Base-by-base conservation (phyloP, 768 basidiomycete species). In the Termitomyces sp. region DNA sequence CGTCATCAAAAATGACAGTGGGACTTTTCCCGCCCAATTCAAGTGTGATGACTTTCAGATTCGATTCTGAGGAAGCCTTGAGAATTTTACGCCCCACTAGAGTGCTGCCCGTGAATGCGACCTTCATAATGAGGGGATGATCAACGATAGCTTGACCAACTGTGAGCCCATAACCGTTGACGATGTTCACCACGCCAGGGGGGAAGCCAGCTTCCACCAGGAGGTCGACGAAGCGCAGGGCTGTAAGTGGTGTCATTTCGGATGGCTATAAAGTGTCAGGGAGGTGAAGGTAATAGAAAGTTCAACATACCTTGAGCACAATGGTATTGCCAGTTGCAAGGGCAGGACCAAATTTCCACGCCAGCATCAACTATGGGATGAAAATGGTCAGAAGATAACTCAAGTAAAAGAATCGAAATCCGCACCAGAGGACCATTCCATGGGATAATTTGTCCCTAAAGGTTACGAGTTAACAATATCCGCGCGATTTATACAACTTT, bases 51-150 rank as follows among this genome's bases (percentile, higher is more conserved):
- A 82, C 82, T 75, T 96, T 96, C 64, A 97, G 68, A 67, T 96
- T 97, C 30, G 82, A 83, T 70, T 85, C 83, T 0, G 90, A 83
- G 2, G 93, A 81, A 3, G 90, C 87, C 64, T 90, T 83, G 78
- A 93, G 76, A 66, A 96, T 79, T 63, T 85, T 85, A 11, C 91
- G 81, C 7, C 94, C 94, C 22, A 86, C 83, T 43, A 86, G 74
- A 1, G 90, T 91, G 57, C 87, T 48, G 2, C 92, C 93, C 0
- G 94, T 96, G 75, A 95, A 95, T 0, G 92, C 87, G 33, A 94
- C 79, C 74, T 88, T 89, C 60, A 81, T 78, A 63, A 90, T 72
- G 14, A 61, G 71, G 63, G 76, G 76, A 72, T 90, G 86, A 32
- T 75, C 72, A 7, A 77, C 67, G 55, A 90, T 82, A 24, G 87